Conservation (phyloP, 2,329 filamentous ascomycete genomes). For the Clonostachys sp. region DNA sequence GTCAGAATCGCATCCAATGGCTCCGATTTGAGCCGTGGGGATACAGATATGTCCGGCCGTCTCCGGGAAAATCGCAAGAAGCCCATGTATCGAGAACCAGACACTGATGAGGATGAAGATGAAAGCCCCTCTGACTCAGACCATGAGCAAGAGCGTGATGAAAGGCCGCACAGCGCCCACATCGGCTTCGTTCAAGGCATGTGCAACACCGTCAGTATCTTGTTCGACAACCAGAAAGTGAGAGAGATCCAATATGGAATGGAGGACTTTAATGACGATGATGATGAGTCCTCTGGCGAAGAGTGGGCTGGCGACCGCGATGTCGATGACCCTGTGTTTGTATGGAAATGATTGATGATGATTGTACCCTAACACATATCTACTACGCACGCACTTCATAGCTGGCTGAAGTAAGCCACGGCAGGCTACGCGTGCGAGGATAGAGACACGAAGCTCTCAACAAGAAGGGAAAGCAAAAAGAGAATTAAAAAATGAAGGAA, state of each 20-base stretch:
- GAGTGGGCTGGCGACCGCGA: slow-evolving; percentile 55
- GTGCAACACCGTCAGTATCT: slow-evolving; percentile 65
- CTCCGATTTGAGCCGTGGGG: slow-evolving; percentile 12
- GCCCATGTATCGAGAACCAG: slow-evolving; percentile 33
- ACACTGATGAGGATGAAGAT: slow-evolving; percentile 35
- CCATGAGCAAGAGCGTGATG: slow-evolving; percentile 7
- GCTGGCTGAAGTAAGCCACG: no score
- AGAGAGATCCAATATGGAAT: slow-evolving; percentile 65
- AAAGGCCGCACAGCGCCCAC: slow-evolving; percentile 4
- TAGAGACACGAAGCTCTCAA: no score
- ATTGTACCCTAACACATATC: background rate
- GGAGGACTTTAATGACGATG: slow-evolving; percentile 64
- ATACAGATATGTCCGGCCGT: background rate
- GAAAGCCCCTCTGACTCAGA: slow-evolving; percentile 2
- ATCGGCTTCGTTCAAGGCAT: slow-evolving; percentile 55
- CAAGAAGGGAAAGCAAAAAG: no score
- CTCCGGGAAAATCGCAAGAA: slow-evolving; percentile 1
- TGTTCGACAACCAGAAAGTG: slow-evolving; percentile 73
- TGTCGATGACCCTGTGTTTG: slow-evolving; percentile 35
- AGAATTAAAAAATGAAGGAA: background rate
- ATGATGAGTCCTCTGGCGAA: slow-evolving; percentile 48
- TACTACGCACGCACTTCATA: background rate
- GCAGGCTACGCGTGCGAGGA: no score
- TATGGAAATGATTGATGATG: slow-evolving; percentile 11
- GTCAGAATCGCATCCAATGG: slow-evolving; percentile 22